Evolutionary conservation across 1,139 yeast species (phyloP).

Genomic region (Debaryomyces subglobosus): DNA sequence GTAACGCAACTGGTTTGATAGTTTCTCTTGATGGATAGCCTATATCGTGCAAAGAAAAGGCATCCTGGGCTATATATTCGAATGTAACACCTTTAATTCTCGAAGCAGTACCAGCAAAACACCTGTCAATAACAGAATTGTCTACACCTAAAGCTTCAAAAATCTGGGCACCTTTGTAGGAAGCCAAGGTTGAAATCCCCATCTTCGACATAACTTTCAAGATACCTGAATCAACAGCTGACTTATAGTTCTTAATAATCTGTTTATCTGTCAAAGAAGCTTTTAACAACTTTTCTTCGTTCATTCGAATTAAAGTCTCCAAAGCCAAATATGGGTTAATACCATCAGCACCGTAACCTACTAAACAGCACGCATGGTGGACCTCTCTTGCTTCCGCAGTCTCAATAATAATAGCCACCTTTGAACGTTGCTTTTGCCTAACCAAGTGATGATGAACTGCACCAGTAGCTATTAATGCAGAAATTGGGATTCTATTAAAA

Average conservation of each 20-base stretch:
- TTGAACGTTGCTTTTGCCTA: conserved; percentile 93
- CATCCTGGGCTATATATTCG: conserved; percentile 95
- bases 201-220: conserved; percentile 97
- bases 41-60: conserved; percentile 88
- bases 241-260: conserved; percentile 75
- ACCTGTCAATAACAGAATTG: conserved; percentile 90
- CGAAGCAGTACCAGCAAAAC: conserved; percentile 97
- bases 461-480: conserved; percentile 93
- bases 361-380: conserved; percentile 90
- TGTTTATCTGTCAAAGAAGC: conserved; percentile 56
- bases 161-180: conserved; percentile 98
- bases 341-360: conserved; percentile 98
- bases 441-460: conserved; percentile 97
- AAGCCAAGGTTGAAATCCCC: conserved; percentile 98
- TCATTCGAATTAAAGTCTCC: conserved; percentile 86
- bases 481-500: conserved; percentile 71
- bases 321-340: conserved; percentile 91
- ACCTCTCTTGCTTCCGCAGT: conserved; percentile 98
- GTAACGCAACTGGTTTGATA: conserved; percentile 71
- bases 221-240: conserved; percentile 86
- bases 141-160: conserved; percentile 97
- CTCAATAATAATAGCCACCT: conserved; percentile 88
- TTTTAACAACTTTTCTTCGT: conserved; percentile 74
- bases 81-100: conserved; percentile 95
- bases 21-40: conserved; percentile 85